phyloP scores from a whole-genome alignment of 1,139 yeast species.

The Hemisphaericaspora lyxosophila region DNA sequence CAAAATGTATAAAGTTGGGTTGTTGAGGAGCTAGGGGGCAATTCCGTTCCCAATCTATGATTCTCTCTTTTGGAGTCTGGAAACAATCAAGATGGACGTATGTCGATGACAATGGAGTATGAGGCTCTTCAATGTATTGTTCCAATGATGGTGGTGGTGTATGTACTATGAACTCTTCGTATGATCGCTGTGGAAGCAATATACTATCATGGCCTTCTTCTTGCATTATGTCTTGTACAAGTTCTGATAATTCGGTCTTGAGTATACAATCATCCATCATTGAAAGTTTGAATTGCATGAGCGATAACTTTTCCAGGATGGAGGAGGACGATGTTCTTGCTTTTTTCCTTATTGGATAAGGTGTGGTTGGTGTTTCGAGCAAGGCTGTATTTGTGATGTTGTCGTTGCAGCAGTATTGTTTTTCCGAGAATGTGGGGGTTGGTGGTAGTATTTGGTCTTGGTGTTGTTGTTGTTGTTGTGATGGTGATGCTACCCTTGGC shows the following conservation, averaged over 20 bases:
- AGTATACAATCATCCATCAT: constrained; percentile 7
- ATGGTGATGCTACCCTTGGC: neutral
- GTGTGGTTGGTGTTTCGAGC: constrained; percentile 2
- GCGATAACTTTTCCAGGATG: constrained; percentile 6
- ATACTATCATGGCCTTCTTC: constrained; percentile 2
- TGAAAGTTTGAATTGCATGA: constrained; percentile 9
- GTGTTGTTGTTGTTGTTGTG: neutral
- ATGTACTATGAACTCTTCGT: constrained; percentile 9
- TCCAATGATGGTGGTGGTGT: constrained; percentile 8
- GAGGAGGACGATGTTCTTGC: constrained; percentile 2
- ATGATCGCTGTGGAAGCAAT: constrained; percentile 9
- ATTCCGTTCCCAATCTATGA: constrained; percentile 6
- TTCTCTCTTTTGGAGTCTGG: constrained; percentile 11
- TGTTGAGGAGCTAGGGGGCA: constrained; percentile 8
- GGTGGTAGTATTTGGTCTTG: too few relatives aligned
- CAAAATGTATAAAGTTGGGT: neutral
- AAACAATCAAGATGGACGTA: constrained; percentile 2
- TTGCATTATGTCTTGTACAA: constrained; percentile 8
- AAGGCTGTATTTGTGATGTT: constrained; percentile 1
- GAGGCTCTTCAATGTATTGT: constrained; percentile 2
- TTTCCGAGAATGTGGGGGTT: constrained; percentile 6
- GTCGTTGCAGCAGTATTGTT: neutral
- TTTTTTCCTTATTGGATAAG: constrained; percentile 1
- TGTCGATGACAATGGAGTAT: constrained; percentile 1
- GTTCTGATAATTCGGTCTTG: constrained; percentile 8